Conservation (phyloP, 306 rosid genomes). For the Rubus parviflorus region DNA sequence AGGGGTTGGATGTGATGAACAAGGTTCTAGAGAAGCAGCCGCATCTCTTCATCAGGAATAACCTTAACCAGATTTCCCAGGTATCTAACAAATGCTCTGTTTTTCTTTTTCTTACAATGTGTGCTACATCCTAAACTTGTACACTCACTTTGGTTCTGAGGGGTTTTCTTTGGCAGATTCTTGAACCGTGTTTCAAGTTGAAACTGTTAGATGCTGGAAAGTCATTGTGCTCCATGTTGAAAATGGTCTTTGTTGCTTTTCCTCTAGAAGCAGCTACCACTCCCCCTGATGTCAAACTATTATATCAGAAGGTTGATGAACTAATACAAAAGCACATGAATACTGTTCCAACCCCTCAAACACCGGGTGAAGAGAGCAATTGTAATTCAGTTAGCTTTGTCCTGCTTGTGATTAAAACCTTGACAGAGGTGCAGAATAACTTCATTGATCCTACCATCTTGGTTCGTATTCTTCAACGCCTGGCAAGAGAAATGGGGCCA, state of each 20-base stretch:
- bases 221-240: conserved; percentile 90
- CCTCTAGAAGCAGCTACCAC: conserved; percentile 81
- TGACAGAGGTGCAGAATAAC: conserved; percentile 91
- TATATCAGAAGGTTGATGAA: conserved; percentile 91
- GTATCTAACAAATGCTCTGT: conserved; percentile 31
- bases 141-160: conserved; percentile 13
- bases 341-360: conserved; percentile 67
- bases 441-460: conserved; percentile 70
- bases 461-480: conserved; percentile 92
- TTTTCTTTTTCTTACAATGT: conserved; percentile 15
- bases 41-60: conserved; percentile 87
- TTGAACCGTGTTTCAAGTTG: conserved; percentile 96
- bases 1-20: conserved; percentile 99
- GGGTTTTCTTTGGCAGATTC: conserved; percentile 58
- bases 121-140: conserved; percentile 8
- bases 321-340: conserved; percentile 82
- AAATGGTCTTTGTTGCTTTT: conserved; percentile 93
- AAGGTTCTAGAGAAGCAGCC: conserved; percentile 98
- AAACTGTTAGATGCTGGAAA: conserved; percentile 92
- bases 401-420: conserved; percentile 83
- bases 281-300: conserved; percentile 69
- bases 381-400: conserved; percentile 77
- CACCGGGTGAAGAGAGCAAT: conserved; percentile 77
- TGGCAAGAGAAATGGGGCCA: conserved; percentile 93
- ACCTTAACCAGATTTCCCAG: conserved; percentile 94